Conservation (phyloP, 108 stramenopile genomes). For the Licmophora abbreviata region DNA sequence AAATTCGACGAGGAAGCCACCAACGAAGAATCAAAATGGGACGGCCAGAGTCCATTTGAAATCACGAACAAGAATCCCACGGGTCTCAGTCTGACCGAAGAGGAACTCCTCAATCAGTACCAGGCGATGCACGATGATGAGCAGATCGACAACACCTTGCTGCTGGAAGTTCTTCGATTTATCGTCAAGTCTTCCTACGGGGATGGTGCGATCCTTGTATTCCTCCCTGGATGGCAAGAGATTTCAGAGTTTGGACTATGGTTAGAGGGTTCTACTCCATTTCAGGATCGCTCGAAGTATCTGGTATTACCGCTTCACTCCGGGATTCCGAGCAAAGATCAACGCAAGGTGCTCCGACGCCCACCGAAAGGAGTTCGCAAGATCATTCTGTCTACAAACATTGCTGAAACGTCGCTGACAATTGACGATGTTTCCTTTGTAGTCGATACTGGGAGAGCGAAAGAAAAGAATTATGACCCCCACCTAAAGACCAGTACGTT, state of each 20-base stretch:
- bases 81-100: constrained; percentile 38
- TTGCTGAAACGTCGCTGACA: constrained; percentile 91
- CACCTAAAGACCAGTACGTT: constrained; percentile 70
- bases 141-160: constrained; percentile 44
- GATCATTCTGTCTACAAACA: constrained; percentile 88
- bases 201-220: constrained; percentile 84
- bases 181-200: constrained; percentile 48
- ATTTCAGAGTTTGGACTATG: constrained; percentile 63
- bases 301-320: constrained; percentile 76
- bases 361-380: constrained; percentile 57
- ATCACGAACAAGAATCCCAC: constrained; percentile 23
- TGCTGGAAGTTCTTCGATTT: constrained; percentile 45
- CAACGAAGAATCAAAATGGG: constrained; percentile 34
- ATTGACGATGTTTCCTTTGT: constrained; percentile 92
- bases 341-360: constrained; percentile 60
- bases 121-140: constrained; percentile 66
- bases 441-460: constrained; percentile 54
- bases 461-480: constrained; percentile 91
- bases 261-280: constrained; percentile 48
- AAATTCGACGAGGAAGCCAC: neutral
- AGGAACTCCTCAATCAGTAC: constrained; percentile 46
- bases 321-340: constrained; percentile 70
- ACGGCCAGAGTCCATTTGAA: constrained; percentile 44
- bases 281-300: constrained; percentile 37
- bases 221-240: constrained; percentile 90